phyloP scores from a whole-genome alignment of 257 asterid species.

The Capsicum chinense region DNA sequence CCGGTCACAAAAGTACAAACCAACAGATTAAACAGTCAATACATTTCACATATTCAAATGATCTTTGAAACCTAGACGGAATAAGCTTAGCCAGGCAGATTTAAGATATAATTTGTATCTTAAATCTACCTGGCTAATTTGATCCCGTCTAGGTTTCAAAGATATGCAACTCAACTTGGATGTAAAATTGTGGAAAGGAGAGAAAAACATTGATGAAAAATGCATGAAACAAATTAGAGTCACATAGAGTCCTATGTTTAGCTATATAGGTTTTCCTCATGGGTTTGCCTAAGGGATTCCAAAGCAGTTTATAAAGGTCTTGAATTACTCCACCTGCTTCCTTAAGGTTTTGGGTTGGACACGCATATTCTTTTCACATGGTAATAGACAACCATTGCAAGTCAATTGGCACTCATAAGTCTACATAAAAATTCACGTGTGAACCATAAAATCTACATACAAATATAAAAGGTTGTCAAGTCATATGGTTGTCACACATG shows the following conservation, averaged over 20 bases:
- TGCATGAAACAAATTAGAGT: not conserved
- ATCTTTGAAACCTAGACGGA: not conserved
- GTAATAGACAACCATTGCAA: too few relatives aligned
- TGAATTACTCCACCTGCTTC: not conserved
- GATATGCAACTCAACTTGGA: not conserved
- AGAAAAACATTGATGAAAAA: not conserved
- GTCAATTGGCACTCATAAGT: too few relatives aligned
- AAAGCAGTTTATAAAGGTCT: not conserved
- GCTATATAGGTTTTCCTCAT: not conserved
- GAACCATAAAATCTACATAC: conserved; percentile 4
- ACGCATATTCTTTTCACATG: not conserved
- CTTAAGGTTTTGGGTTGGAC: not conserved
- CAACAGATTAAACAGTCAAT: not conserved
- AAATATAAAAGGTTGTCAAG: not conserved
- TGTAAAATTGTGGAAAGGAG: not conserved
- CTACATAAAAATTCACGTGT: not conserved
- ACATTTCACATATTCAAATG: not conserved
- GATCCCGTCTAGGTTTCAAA: too few relatives aligned
- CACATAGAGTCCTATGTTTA: not conserved
- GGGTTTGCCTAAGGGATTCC: not conserved
- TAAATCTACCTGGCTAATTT: too few relatives aligned
- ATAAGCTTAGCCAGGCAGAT: not conserved
- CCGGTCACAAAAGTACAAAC: not conserved
- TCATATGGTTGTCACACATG: conserved; percentile 5
- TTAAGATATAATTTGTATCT: too few relatives aligned